Percentiles rank a stretch among this genome's conserved stretches.
phyloP scores from a whole-genome alignment of 257 asterid genomes.

The Solanum virginianum region DNA sequence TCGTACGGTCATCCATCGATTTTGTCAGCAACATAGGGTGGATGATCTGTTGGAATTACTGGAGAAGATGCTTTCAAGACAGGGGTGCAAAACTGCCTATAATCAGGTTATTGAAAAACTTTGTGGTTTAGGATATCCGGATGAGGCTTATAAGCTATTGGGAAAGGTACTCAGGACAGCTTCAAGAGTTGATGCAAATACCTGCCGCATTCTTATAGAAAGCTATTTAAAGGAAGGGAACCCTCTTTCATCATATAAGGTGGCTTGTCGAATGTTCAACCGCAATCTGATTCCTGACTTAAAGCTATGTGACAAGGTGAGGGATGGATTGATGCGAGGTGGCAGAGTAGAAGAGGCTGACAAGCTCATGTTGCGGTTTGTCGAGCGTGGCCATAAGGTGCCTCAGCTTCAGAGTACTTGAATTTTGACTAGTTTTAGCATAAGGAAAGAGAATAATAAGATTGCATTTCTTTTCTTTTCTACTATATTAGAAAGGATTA shows the following conservation, averaged over 20 bases:
- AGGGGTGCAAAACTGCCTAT: constrained; percentile 43
- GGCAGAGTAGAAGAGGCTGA: constrained; percentile 65
- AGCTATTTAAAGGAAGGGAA: constrained; percentile 50
- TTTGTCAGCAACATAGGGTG: constrained; percentile 46
- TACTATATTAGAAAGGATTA: too few species aligned
- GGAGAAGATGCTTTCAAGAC: constrained; percentile 60
- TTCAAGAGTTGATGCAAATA: constrained; percentile 52
- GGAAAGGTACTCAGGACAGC: constrained; percentile 62
- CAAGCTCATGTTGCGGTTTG: constrained; percentile 74
- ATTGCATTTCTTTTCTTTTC: too few species aligned
- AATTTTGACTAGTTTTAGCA: background rate
- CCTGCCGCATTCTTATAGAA: constrained; percentile 64
- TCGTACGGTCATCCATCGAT: constrained; percentile 63
- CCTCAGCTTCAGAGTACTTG: constrained; percentile 7
- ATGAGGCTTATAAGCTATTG: constrained; percentile 71
- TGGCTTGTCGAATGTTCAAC: constrained; percentile 86
- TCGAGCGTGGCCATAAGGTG: constrained; percentile 54
- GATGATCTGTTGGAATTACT: constrained; percentile 52
- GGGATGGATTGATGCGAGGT: constrained; percentile 35
- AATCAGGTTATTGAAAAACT: constrained; percentile 84
- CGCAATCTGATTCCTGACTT: constrained; percentile 76
- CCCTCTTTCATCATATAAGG: constrained; percentile 64
- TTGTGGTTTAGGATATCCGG: constrained; percentile 44
- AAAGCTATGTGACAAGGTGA: constrained; percentile 69
- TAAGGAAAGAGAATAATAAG: too few species aligned